Evolutionary conservation across 2,329 filamentous ascomycete genomes (phyloP).

Genomic region (Fusarium continuum): DNA sequence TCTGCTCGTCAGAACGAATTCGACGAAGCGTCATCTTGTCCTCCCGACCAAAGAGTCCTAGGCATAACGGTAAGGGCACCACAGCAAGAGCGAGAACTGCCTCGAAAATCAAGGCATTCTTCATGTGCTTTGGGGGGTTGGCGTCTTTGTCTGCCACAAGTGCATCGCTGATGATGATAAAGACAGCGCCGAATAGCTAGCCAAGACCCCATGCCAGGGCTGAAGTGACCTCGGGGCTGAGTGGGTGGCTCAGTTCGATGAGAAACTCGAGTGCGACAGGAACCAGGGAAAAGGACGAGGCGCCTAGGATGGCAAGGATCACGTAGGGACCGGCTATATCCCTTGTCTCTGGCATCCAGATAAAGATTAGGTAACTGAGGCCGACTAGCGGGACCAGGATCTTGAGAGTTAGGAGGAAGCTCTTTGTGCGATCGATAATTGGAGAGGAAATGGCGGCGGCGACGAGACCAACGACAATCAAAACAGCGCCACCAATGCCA

Average conservation of each 20-base stretch:
- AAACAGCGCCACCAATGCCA: slow-evolving; percentile 86
- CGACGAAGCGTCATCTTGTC: slow-evolving; percentile 62
- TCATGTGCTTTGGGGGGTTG: slow-evolving; percentile 76
- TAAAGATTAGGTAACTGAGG: slow-evolving; percentile 76
- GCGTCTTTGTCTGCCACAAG: slow-evolving; percentile 65
- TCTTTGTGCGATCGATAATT: slow-evolving; percentile 84
- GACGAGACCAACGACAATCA: slow-evolving; percentile 89
- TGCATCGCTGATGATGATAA: slow-evolving; percentile 84
- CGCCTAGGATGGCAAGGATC: slow-evolving; percentile 79
- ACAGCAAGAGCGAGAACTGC: slow-evolving; percentile 73
- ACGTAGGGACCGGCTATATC: slow-evolving; percentile 76
- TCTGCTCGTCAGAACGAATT: slow-evolving; percentile 55
- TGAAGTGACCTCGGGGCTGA: slow-evolving; percentile 84
- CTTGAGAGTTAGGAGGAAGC: slow-evolving; percentile 78
- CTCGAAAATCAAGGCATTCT: slow-evolving; percentile 78
- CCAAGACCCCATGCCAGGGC: slow-evolving; percentile 88
- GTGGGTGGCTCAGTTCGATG: slow-evolving; percentile 86
- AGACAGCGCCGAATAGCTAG: slow-evolving; percentile 84
- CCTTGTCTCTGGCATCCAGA: slow-evolving; percentile 76
- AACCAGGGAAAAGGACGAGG: slow-evolving; percentile 79
- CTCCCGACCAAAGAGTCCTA: slow-evolving; percentile 74
- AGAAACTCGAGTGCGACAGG: slow-evolving; percentile 88
- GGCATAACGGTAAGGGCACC: slow-evolving; percentile 71
- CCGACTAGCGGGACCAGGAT: slow-evolving; percentile 78
- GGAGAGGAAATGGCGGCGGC: slow-evolving; percentile 79